phyloP scores from a whole-genome alignment of 176 grass and related monocot species.

The Paspalum notatum region DNA sequence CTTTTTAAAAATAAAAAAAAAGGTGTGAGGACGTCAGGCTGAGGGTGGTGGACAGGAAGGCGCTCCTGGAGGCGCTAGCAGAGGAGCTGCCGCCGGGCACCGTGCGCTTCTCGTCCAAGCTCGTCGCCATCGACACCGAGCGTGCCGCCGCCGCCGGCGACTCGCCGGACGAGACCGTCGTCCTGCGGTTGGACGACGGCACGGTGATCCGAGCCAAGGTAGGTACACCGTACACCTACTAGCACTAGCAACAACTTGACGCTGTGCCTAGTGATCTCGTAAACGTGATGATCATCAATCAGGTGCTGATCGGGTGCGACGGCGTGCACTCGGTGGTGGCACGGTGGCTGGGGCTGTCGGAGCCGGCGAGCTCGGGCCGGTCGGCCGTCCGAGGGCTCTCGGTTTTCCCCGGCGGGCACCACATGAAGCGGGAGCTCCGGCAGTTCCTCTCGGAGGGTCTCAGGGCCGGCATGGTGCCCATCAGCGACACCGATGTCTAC shows the following conservation, averaged over 20 bases:
- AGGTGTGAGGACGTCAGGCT: constrained; percentile 18
- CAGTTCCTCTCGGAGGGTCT: constrained; percentile 51
- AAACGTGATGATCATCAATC: not conserved
- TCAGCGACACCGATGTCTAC: constrained; percentile 49
- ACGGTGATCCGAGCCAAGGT: constrained; percentile 70
- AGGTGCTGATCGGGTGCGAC: constrained; percentile 76
- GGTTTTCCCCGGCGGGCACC: constrained; percentile 50
- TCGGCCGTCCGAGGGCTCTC: constrained; percentile 54
- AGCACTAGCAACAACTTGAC: not conserved
- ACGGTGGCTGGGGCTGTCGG: constrained; percentile 56
- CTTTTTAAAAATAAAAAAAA: not conserved
- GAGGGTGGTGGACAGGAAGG: constrained; percentile 52
- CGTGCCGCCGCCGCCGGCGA: not conserved
- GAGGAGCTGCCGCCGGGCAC: constrained; percentile 67
- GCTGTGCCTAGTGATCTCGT: too few relatives aligned
- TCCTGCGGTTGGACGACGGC: constrained; percentile 64
- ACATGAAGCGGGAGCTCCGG: constrained; percentile 43
- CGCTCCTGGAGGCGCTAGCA: constrained; percentile 57
- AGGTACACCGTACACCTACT: constrained; percentile 12
- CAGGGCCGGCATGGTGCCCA: constrained; percentile 55
- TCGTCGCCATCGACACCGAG: constrained; percentile 54
- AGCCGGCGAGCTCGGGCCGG: constrained; percentile 48
- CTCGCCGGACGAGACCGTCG: constrained; percentile 30
- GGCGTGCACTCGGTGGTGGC: constrained; percentile 66
- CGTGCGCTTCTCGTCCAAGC: constrained; percentile 67